These are phyloP conservation scores for Globisporangium emineosum DNA, from an alignment of 352 stramenopile species.

Conservation along the genomic window DNA sequence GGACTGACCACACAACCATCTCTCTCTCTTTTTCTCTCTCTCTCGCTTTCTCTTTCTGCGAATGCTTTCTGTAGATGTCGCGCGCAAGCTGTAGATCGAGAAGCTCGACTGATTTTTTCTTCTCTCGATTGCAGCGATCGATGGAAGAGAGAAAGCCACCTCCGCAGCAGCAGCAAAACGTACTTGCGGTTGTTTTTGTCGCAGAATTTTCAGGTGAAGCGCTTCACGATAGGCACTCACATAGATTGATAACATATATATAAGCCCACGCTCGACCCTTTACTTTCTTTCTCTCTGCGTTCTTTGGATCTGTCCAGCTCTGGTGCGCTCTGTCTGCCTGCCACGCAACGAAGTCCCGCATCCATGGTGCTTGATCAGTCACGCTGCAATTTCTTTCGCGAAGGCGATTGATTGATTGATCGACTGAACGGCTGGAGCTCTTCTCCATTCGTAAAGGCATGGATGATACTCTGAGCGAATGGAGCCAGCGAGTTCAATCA, in stretches of 20 bases:
- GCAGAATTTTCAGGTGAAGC: not conserved
- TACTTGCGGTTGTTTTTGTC: conserved; percentile 4
- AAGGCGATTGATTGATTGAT: not conserved
- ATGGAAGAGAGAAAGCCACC: conserved; percentile 1
- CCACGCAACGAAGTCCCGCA: not conserved
- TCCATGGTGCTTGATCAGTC: not conserved
- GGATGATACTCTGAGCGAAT: not conserved
- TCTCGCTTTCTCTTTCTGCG: not conserved
- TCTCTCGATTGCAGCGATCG: not conserved
- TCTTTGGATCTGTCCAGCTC: not conserved
- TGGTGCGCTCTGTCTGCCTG: not conserved
- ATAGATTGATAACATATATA: conserved; percentile 12
- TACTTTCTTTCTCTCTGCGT: not conserved
- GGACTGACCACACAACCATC: not conserved
- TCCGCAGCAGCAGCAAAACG: not conserved
- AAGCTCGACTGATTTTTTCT: not conserved
- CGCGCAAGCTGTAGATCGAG: conserved; percentile 14
- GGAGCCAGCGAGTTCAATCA: not conserved
- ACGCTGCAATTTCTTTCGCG: not conserved
- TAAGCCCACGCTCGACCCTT: conserved; percentile 1
- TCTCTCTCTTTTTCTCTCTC: not conserved
- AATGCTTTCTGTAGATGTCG: conserved; percentile 12
- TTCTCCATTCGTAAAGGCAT: not conserved
- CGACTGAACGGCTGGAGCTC: not conserved
- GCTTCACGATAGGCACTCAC: conserved; percentile 1